Percentiles rank a stretch among this genome's conserved stretches.
phyloP scores from a whole-genome alignment of 176 grass and related monocot genomes.

The Elymus sibiricus region DNA sequence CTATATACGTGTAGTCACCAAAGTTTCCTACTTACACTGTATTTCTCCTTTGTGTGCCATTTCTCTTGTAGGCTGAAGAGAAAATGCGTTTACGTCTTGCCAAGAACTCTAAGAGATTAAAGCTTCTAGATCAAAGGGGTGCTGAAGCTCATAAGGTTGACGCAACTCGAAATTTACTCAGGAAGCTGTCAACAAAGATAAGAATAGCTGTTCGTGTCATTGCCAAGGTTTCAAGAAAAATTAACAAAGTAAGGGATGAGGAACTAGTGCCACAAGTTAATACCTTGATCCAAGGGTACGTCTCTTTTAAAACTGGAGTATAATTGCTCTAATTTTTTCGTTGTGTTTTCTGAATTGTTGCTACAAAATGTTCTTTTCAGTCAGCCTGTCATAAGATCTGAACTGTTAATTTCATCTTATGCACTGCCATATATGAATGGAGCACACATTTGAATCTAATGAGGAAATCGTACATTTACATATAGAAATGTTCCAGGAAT shows the following conservation, averaged over 20 bases:
- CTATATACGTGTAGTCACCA: neutral
- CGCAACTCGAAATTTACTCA: constrained; percentile 49
- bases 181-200: constrained; percentile 79
- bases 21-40: neutral
- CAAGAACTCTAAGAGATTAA: constrained; percentile 65
- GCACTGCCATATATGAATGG: neutral
- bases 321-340: neutral
- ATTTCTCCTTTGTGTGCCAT: neutral
- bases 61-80: constrained; percentile 64
- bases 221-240: constrained; percentile 74
- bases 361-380: neutral
- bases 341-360: neutral
- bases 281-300: constrained; percentile 80
- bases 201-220: constrained; percentile 72
- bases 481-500: neutral
- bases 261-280: constrained; percentile 71
- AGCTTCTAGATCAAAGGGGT: constrained; percentile 60
- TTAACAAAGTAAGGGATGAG: constrained; percentile 77
- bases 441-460: neutral
- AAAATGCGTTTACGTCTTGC: constrained; percentile 78
- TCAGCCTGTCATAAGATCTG: neutral
- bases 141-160: constrained; percentile 72
- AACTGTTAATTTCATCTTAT: neutral
- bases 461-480: neutral
- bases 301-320: neutral